Evolutionary conservation across 768 basidiomycete genomes (phyloP), one percentile per base, ranked within the genome.

Genomic region (Panaeolus papilionaceus): DNA sequence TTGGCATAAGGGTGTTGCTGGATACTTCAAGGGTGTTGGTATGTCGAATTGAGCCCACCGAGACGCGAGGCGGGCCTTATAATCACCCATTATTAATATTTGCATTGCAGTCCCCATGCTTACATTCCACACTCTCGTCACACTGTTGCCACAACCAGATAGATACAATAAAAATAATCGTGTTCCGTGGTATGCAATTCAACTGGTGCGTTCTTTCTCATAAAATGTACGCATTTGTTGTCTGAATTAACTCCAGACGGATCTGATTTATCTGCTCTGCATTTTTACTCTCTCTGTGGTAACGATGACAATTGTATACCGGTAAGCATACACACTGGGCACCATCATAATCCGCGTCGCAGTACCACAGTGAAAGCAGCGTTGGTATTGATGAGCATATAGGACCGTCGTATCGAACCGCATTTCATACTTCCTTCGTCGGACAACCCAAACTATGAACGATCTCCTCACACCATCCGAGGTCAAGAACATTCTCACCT

Each of bases 11-110:
- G 91, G 93, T 58, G 87, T 82, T 82, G 75, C 81, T 42, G 94
- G 94, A 38, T 77, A 95, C 64, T 94, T 91, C 83, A 95, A 95
- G 77, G 94, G 94, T 63, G 75, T 91, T 61, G 92, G 86, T 82
- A 73, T 63, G 83, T 77, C 33, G 5, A 33, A 33, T 5, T 33
- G 33, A 33, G 3, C 33, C 2, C 33, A 33, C 5, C 33, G 33
- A 33, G 5, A 2, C 33, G 33, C 33, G 33, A 33, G 33, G 33
- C 33, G 5, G 2, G 33, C 33, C 5, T 33, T 2, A 33, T 3
- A 33, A 33, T 33, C 23, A 23, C 23, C 23, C 1, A 23, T 23
- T 23, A 23, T 23, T 23, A 23, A 23, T 23, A 23, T 23, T 37
- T 45, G 63, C 80, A 33, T 33, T 47, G 84, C 82, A 69, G 88